phyloP scores from a whole-genome alignment of 352 stramenopile genomes.

The Pythium phragmiticola region DNA sequence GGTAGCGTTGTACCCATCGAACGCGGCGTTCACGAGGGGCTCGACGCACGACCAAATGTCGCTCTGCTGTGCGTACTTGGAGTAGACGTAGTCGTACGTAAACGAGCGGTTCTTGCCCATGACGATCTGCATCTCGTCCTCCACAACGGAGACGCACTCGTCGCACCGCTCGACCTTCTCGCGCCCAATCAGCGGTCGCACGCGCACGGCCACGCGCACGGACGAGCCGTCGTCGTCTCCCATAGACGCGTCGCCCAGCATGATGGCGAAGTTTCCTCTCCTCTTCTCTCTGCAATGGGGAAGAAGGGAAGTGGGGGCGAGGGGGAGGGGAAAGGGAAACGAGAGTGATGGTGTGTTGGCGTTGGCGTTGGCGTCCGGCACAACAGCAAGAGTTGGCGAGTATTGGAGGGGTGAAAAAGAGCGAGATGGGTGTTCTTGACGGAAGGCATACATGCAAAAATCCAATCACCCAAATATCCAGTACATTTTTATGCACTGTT shows the following conservation, averaged over 20 bases:
- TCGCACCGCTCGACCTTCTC: constrained; percentile 89
- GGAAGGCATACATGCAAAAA: constrained; percentile 4
- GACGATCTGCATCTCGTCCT: constrained; percentile 81
- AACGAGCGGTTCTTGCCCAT: constrained; percentile 89
- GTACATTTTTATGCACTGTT: background rate
- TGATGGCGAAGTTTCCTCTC: background rate
- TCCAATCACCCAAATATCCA: background rate
- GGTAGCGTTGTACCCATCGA: constrained; percentile 89
- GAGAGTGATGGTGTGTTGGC: constrained; percentile 12
- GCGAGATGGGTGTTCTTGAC: background rate
- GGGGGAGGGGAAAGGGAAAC: constrained; percentile 5
- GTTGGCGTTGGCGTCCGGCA: background rate
- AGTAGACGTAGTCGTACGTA: constrained; percentile 90
- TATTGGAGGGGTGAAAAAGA: background rate
- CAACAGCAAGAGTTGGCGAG: background rate
- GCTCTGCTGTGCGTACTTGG: constrained; percentile 80
- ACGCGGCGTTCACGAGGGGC: constrained; percentile 74
- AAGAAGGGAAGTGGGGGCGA: background rate
- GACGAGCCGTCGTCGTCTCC: constrained; percentile 55
- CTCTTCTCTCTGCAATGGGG: background rate
- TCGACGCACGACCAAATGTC: constrained; percentile 86
- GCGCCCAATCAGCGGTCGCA: constrained; percentile 83
- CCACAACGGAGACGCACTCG: constrained; percentile 83
- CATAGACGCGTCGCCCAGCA: constrained; percentile 15
- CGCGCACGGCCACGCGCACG: constrained; percentile 83